Evolutionary conservation across 106 monocot genomes (phyloP), one percentile per base, ranked within the genome.

Genomic region (Apostasia ramifera): DNA sequence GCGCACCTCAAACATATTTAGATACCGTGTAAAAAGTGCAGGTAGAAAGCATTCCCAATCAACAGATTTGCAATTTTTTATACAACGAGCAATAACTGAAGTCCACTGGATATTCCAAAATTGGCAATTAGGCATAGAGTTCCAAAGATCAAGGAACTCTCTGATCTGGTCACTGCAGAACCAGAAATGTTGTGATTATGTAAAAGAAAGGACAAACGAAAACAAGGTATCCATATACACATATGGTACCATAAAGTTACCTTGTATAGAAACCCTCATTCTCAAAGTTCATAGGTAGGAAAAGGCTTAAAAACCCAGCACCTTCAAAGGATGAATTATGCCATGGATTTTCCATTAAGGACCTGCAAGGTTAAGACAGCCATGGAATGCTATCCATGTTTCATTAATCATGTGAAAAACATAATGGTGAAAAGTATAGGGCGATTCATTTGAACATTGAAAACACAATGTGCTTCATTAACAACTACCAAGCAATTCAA

Each of bases 51-150:
- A 54, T 69, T 93, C 93, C 93, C 93, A 98, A 55, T 93, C 85
- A 81, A 98, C 76, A 50, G 77, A 83, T 49, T 80, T 90, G 72
- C 80, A 87, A 70, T 66, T 72, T 64, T 85, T 98, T 78, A 90
- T 85, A 57, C 93, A 93, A 52, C 93, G 85, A 50, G 90, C 78
- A 81, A 93, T 57, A 67, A 92, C 63, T 60, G 79, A 79, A 71
- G 87, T 72, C 98, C 98, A 98, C 55, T 98, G 98, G 49, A 88
- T 81, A 79, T 98, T 81, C 98, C 98, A 98, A 77, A 98, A 98
- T 58, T 90, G 85, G 70, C 98, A 98, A 81, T 98, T 93, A 67
- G 93, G 87, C 38, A 98, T 70, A 15, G 85, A 82, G 44, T 72
- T 81, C 98, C 98, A 98, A 37, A 80, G 8, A 67, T 85, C 74